Conservation (phyloP, 768 basidiomycete species). For the Peribolospora kevripleyi region DNA sequence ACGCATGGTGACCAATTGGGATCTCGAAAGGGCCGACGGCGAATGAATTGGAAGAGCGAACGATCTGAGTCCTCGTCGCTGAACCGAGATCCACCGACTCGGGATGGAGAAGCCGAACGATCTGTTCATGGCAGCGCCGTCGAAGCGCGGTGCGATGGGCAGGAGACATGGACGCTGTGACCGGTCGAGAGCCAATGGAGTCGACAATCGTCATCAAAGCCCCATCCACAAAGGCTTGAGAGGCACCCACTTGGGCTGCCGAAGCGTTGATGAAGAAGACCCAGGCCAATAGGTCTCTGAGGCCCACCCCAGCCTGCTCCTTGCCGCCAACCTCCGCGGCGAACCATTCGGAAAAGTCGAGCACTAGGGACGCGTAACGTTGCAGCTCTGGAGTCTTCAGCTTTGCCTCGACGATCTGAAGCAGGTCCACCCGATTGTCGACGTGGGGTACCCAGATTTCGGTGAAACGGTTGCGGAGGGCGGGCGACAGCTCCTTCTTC, state of each 20-base stretch:
- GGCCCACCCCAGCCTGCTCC: slow-evolving; percentile 33
- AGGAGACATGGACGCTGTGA: slow-evolving; percentile 26
- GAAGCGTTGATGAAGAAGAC: slow-evolving; percentile 48
- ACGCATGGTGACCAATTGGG: slow-evolving; percentile 29
- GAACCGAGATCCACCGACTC: slow-evolving; percentile 20
- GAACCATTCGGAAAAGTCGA: slow-evolving; percentile 68
- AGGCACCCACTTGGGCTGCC: neutral
- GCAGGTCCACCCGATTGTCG: slow-evolving; percentile 43
- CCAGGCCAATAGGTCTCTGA: slow-evolving; percentile 89
- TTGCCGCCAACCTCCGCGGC: slow-evolving; percentile 32
- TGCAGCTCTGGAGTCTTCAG: slow-evolving; percentile 38
- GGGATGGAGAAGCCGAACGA: slow-evolving; percentile 11
- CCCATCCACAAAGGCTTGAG: slow-evolving; percentile 31
- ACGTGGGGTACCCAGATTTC: slow-evolving; percentile 95
- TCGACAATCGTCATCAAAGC: slow-evolving; percentile 83
- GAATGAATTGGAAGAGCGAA: slow-evolving; percentile 17
- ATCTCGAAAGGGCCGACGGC: slow-evolving; percentile 52
- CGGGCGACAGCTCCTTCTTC: slow-evolving; percentile 94
- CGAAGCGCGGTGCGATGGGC: slow-evolving; percentile 39
- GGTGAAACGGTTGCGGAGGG: slow-evolving; percentile 87
- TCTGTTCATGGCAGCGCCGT: slow-evolving; percentile 29
- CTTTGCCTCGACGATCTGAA: slow-evolving; percentile 44
- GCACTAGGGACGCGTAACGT: slow-evolving; percentile 33
- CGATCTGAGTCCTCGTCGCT: neutral
- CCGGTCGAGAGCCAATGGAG: slow-evolving; percentile 23